phyloP scores from a whole-genome alignment of 2,329 filamentous ascomycete species.

The Zymoseptoria tritici region DNA sequence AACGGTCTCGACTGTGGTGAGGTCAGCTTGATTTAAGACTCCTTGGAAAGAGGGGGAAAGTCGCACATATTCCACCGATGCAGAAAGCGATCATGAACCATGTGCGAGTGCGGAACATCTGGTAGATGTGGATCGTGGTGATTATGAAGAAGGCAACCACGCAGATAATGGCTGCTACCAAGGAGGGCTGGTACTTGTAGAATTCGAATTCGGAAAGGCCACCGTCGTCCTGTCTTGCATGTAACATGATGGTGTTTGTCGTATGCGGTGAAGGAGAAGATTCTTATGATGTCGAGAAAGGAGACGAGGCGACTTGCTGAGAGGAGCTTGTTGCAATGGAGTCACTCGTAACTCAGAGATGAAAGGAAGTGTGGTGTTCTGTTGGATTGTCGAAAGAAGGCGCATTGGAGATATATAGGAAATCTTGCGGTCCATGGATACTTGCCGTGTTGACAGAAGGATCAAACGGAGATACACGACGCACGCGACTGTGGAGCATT shows the following conservation, averaged over 20 bases:
- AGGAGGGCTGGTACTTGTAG: conserved; percentile 6
- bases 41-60: conserved; percentile 15
- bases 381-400: neutral
- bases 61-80: conserved; percentile 38
- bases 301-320: neutral
- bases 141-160: conserved; percentile 23
- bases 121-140: conserved; percentile 32
- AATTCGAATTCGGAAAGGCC: conserved; percentile 5
- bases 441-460: neutral
- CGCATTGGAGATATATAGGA: neutral
- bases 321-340: too few relatives aligned
- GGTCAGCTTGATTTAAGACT: neutral
- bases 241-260: neutral
- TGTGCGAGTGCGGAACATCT: conserved; percentile 34
- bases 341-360: neutral
- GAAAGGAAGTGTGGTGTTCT: neutral
- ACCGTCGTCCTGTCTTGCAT: neutral
- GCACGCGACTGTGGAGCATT: neutral
- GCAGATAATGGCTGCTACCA: conserved; percentile 23
- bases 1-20: conserved; percentile 41
- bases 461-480: neutral
- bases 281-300: neutral
- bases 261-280: neutral
- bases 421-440: neutral
- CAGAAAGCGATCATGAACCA: conserved; percentile 48